phyloP scores from a whole-genome alignment of 2,329 filamentous ascomycete species.

The Fusarium nematophilum region DNA sequence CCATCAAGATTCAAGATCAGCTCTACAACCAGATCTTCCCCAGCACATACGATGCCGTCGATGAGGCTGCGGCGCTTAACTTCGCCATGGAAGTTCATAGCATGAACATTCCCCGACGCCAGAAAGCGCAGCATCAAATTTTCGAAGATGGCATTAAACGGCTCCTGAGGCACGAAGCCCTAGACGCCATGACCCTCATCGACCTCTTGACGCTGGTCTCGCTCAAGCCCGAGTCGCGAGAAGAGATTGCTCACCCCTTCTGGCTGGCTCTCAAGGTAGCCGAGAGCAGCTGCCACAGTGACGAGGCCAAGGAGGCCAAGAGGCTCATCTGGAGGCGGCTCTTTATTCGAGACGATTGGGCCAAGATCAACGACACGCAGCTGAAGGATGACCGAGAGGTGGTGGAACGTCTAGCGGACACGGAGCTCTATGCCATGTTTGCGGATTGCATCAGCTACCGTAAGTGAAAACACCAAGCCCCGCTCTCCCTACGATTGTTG shows the following conservation, averaged over 20 bases:
- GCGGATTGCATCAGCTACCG: slow-evolving; percentile 72
- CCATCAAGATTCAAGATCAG: slow-evolving; percentile 83
- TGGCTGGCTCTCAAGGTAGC: slow-evolving; percentile 76
- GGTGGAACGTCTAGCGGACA: slow-evolving; percentile 70
- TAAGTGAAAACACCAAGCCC: slow-evolving; percentile 55
- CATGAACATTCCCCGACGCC: slow-evolving; percentile 64
- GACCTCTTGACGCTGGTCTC: slow-evolving; percentile 83
- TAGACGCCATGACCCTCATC: slow-evolving; percentile 74
- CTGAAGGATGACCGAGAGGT: slow-evolving; percentile 78
- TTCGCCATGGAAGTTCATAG: slow-evolving; percentile 78
- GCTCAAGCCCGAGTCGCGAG: slow-evolving; percentile 57
- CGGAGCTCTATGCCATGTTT: slow-evolving; percentile 76
- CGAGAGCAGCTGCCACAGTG: slow-evolving; percentile 65
- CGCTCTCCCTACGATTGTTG: neutral
- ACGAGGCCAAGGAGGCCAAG: slow-evolving; percentile 68
- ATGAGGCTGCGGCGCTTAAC: slow-evolving; percentile 81
- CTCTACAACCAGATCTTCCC: slow-evolving; percentile 78
- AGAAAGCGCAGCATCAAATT: slow-evolving; percentile 75
- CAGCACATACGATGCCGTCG: slow-evolving; percentile 77
- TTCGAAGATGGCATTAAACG: slow-evolving; percentile 77
- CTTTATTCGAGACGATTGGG: slow-evolving; percentile 88
- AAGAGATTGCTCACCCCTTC: slow-evolving; percentile 76
- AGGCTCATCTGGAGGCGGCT: slow-evolving; percentile 87
- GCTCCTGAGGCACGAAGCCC: slow-evolving; percentile 76
- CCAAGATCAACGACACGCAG: slow-evolving; percentile 79